A percentile compares a stretch with the other conserved stretches of the same genome.
phyloP scores from a whole-genome alignment of 73 alveolate genomes.

The Stentor coeruleus region DNA sequence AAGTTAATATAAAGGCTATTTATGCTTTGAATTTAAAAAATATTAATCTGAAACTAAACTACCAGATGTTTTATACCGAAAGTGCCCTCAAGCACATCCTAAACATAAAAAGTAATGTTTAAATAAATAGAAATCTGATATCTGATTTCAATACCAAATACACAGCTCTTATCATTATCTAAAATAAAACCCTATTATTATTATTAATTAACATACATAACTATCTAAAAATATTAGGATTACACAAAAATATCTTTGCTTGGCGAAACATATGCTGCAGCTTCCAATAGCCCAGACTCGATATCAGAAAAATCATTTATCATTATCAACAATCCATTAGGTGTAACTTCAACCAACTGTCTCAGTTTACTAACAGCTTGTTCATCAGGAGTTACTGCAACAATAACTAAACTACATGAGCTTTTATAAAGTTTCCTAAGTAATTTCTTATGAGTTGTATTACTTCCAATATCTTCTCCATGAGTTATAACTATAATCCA shows the following conservation, averaged over 20 bases:
- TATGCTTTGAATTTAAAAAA: too few relatives aligned
- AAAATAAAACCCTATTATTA: too few relatives aligned
- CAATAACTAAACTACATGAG: background rate
- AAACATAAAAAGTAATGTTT: too few relatives aligned
- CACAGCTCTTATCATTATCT: too few relatives aligned
- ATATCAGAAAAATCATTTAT: background rate
- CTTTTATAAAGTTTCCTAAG: background rate
- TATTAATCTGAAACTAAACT: too few relatives aligned
- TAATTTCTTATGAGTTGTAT: background rate
- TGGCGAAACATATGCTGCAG: background rate
- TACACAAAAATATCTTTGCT: background rate
- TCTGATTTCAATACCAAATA: too few relatives aligned
- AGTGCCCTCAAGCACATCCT: too few relatives aligned
- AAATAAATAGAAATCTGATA: too few relatives aligned
- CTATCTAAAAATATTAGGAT: too few relatives aligned
- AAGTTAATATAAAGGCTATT: too few relatives aligned
- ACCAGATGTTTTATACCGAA: too few relatives aligned
- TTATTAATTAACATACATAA: too few relatives aligned
- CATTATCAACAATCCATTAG: background rate
- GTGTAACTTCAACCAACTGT: background rate
- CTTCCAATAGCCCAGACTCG: background rate
- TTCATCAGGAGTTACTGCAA: background rate
- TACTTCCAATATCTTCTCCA: slow-evolving; percentile 25
- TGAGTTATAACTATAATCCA: slow-evolving; percentile 10
- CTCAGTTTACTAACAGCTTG: background rate